Evolutionary conservation across 208 protist species (phyloP), one percentile per base, ranked within the genome.

Genomic region (Strigomonas culicis): DNA sequence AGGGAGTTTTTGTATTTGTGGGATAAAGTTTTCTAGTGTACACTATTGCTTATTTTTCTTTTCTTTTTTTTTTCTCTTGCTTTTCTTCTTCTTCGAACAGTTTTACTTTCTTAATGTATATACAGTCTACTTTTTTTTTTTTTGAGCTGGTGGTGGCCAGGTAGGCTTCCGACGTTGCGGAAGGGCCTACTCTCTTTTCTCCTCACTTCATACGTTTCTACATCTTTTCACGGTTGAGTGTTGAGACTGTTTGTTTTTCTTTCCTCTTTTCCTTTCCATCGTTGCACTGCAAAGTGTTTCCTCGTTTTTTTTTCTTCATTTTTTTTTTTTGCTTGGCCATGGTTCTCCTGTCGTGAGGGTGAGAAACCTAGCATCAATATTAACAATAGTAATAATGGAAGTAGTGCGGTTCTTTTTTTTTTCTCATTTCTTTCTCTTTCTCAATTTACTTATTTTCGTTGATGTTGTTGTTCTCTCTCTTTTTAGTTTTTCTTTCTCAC

Each of bases 371-470:
- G 13, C 13, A 47, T 47, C 41, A 47, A 47, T 19, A 19, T 61
- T 53, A 27, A 34, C 4, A 31, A n/a, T 17, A 4, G 24, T 61
- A 2, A 22, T 47, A 15, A 55, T 17, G 6, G 32, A 22, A 64
- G 11, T 60, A 68, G 19, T 49, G 62, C 25, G 27, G 34, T 70
- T 60, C 52, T 68, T 60, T 68, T 68, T 61, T 46, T 57, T 51
- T 55, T 57, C 28, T 64, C 30, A 50, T 21, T 52, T 17, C 44
- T 49, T 65, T 58, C 50, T 73, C 59, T 66, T 59, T 21, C 27
- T 24, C 27, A 44, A 39, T n/a, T 53, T 56, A 60, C 21, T 7
- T 58, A 66, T 31, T 69, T 77, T 70, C 51, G 50, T 62, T 63
- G 32, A 17, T 53, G n/a, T 70, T 63, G 13, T 43, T 66, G 55